Percentiles rank a stretch among this genome's conserved stretches.
phyloP scores from a whole-genome alignment of 1,284 basidiomycete species.

The Porodaedalea pini region DNA sequence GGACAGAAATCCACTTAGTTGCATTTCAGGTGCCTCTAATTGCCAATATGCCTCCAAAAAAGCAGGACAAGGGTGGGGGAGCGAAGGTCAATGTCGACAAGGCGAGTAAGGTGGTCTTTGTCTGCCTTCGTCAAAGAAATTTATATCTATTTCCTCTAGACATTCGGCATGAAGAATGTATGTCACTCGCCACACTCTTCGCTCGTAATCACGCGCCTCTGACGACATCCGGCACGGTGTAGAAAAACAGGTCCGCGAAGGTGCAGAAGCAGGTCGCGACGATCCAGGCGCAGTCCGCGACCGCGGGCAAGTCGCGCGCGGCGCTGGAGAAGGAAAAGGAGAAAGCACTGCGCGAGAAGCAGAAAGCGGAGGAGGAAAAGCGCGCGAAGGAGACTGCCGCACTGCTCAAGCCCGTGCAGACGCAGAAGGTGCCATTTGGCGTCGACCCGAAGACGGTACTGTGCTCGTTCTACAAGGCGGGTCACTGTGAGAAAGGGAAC shows the following conservation, averaged over 20 bases:
- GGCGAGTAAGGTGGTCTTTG: conserved; percentile 38
- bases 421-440: conserved; percentile 91
- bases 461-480: conserved; percentile 87
- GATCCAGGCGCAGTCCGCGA: conserved; percentile 72
- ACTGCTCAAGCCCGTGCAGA: conserved; percentile 73
- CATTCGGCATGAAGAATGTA: conserved; percentile 93
- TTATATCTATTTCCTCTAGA: conserved; percentile 48
- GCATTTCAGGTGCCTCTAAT: no score
- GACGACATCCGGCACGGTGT: background rate
- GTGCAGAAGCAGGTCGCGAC: conserved; percentile 82
- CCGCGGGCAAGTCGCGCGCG: conserved; percentile 76
- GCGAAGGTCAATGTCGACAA: conserved; percentile 75
- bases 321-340: conserved; percentile 81
- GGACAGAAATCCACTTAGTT: background rate
- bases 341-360: conserved; percentile 73
- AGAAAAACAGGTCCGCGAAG: conserved; percentile 95
- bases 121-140: conserved; percentile 23
- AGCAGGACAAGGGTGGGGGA: conserved; percentile 48
- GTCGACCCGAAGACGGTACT: conserved; percentile 92
- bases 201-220: conserved; percentile 6
- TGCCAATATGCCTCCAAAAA: conserved; percentile 67
- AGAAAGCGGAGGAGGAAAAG: conserved; percentile 79
- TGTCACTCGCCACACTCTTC: conserved; percentile 26
- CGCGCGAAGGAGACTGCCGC: conserved; percentile 84
- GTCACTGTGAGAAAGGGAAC: conserved; percentile 83